phyloP scores from a whole-genome alignment of 495 filamentous ascomycete species.

The Astrocystis sublimbata region DNA sequence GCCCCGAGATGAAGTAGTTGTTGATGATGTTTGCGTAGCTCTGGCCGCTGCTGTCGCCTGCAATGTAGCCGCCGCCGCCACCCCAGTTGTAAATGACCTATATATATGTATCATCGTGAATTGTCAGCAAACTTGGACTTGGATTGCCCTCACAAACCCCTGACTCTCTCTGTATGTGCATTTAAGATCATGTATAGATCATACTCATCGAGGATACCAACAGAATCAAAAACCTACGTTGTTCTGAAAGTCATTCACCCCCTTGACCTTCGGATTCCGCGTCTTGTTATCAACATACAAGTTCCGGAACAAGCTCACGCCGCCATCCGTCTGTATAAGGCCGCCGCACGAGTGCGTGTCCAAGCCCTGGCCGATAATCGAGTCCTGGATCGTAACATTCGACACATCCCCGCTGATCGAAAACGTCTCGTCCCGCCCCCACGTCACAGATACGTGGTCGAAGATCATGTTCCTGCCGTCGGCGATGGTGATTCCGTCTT shows the following conservation, averaged over 20 bases:
- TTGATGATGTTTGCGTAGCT: conserved; percentile 43
- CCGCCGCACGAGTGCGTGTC: conserved; percentile 37
- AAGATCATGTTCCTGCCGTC: conserved; percentile 42
- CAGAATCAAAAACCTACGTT: conserved; percentile 16
- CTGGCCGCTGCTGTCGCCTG: conserved; percentile 36
- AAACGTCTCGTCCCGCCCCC: conserved; percentile 40
- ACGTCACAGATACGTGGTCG: conserved; percentile 41
- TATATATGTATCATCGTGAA: too few species aligned
- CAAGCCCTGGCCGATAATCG: conserved; percentile 44
- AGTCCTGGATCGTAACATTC: conserved; percentile 43
- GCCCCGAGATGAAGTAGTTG: conserved; percentile 48
- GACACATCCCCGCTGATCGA: conserved; percentile 40
- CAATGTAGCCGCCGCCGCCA: conserved; percentile 39
- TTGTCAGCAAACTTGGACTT: neutral
- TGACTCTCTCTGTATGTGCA: too few species aligned
- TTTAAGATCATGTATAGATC: too few species aligned
- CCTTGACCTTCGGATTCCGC: conserved; percentile 32
- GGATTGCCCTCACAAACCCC: too few species aligned
- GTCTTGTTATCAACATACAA: conserved; percentile 46
- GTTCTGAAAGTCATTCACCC: conserved; percentile 33
- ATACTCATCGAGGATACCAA: too few species aligned
- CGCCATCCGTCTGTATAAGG: conserved; percentile 31
- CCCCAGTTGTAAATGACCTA: conserved; percentile 44
- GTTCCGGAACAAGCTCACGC: conserved; percentile 38
- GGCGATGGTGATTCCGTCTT: conserved; percentile 42